These are phyloP conservation scores for Solanum virginianum DNA, from an alignment of 257 asterid species.

Conservation along the genomic window DNA sequence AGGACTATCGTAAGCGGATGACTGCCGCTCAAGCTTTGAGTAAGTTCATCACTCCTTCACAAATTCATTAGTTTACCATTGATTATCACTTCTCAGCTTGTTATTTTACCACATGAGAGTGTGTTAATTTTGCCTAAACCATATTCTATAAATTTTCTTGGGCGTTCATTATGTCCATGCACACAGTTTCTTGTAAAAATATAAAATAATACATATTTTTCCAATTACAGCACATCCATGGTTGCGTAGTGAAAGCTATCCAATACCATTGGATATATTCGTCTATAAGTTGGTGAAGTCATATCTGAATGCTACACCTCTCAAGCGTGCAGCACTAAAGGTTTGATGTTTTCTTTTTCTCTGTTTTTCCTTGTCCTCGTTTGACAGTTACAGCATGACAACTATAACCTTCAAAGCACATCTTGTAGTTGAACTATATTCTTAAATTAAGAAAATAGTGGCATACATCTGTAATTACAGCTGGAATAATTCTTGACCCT, in stretches of 20 bases:
- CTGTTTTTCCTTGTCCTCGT: background rate
- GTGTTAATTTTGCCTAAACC: background rate
- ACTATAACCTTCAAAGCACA: background rate
- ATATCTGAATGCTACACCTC: slow-evolving; percentile 79
- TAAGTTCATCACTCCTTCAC: slow-evolving; percentile 24
- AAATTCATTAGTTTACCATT: background rate
- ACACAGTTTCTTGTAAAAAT: background rate
- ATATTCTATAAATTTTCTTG: background rate
- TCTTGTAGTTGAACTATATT: background rate
- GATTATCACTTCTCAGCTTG: background rate
- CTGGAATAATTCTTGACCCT: background rate
- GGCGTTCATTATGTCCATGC: background rate
- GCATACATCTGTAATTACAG: background rate
- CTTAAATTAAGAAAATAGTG: background rate
- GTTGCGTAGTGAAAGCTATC: slow-evolving; percentile 78
- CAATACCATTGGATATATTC: slow-evolving; percentile 81
- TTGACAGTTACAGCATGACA: background rate
- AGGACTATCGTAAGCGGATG: slow-evolving; percentile 94
- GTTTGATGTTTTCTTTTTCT: slow-evolving; percentile 17
- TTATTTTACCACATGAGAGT: background rate
- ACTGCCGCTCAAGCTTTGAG: slow-evolving; percentile 99
- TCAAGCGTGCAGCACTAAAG: slow-evolving; percentile 92
- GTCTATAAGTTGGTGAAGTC: slow-evolving; percentile 74
- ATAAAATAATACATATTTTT: slow-evolving; percentile 1
- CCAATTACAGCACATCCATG: slow-evolving; percentile 80